Conservation (phyloP, 2,329 filamentous ascomycete species). For the Amauroascus niger region DNA sequence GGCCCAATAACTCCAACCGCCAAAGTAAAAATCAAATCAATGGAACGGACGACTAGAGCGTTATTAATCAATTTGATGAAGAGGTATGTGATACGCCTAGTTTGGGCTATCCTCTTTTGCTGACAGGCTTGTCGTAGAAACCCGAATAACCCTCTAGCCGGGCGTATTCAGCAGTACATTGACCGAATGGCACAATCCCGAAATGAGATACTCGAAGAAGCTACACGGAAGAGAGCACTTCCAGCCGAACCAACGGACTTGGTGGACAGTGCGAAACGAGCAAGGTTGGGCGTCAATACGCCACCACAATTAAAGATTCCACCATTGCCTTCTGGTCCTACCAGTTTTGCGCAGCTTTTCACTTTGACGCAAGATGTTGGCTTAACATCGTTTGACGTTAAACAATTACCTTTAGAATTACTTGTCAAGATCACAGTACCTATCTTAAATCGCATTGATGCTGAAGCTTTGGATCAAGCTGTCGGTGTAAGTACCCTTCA, state of each 20-base stretch:
- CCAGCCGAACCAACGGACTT: conserved; percentile 61
- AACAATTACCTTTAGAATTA: conserved; percentile 63
- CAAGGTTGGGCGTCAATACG: conserved; percentile 53
- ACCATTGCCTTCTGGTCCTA: conserved; percentile 62
- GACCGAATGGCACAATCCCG: conserved; percentile 72
- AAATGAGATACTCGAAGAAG: conserved; percentile 69
- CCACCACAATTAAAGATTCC: conserved; percentile 48
- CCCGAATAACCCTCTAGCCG: conserved; percentile 63
- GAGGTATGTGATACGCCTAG: conserved; percentile 43
- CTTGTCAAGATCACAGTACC: conserved; percentile 73
- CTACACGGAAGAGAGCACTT: conserved; percentile 62
- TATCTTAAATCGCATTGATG: conserved; percentile 63
- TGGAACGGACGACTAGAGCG: conserved; percentile 85
- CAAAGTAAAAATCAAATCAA: conserved; percentile 77
- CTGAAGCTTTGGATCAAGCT: conserved; percentile 58
- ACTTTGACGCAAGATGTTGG: conserved; percentile 69
- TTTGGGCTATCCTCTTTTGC: not conserved
- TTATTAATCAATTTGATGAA: conserved; percentile 75
- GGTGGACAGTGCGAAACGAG: conserved; percentile 69
- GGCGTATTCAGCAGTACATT: conserved; percentile 76
- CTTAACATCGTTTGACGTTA: conserved; percentile 71
- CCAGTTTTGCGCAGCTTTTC: conserved; percentile 74
- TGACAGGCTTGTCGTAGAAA: conserved; percentile 50
- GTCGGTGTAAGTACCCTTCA: conserved; percentile 49
- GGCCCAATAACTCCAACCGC: conserved; percentile 66